These are phyloP conservation scores for Vigna reflexopilosa DNA, from an alignment of 306 rosid species.

Conservation along the genomic window DNA sequence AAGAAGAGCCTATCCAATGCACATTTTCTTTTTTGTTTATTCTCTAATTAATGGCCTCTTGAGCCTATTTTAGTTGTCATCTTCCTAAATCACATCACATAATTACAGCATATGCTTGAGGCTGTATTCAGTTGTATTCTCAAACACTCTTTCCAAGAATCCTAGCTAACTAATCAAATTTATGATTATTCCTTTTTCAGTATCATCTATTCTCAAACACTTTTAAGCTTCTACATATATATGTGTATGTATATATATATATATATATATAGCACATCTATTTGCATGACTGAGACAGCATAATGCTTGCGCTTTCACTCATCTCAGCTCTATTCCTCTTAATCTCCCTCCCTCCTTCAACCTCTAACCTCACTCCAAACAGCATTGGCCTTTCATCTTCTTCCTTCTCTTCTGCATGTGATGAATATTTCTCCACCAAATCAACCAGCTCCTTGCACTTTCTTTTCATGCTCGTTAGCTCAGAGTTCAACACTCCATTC, in stretches of 20 bases:
- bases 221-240: slow-evolving; percentile 9
- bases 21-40: too few species aligned
- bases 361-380: slow-evolving; percentile 87
- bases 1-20: too few species aligned
- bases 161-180: slow-evolving; percentile 23
- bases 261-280: too few species aligned
- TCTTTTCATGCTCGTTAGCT: slow-evolving; percentile 68
- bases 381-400: slow-evolving; percentile 70
- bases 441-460: slow-evolving; percentile 78
- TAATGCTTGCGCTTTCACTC: slow-evolving; percentile 61
- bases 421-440: slow-evolving; percentile 60
- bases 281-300: slow-evolving; percentile 82
- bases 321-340: slow-evolving; percentile 72
- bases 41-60: not conserved
- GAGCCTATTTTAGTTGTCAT: not conserved
- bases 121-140: not conserved
- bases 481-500: slow-evolving; percentile 66
- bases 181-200: not conserved
- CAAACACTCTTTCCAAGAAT: not conserved
- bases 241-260: too few species aligned
- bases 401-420: slow-evolving; percentile 30
- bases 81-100: not conserved
- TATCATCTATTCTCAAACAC: not conserved
- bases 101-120: slow-evolving; percentile 24
- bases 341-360: slow-evolving; percentile 65